Percentiles rank a stretch among this genome's conserved stretches.
These are phyloP conservation scores for Fraxinus ornus DNA, from an alignment of 305 asterid genomes.

Conservation along the genomic window DNA sequence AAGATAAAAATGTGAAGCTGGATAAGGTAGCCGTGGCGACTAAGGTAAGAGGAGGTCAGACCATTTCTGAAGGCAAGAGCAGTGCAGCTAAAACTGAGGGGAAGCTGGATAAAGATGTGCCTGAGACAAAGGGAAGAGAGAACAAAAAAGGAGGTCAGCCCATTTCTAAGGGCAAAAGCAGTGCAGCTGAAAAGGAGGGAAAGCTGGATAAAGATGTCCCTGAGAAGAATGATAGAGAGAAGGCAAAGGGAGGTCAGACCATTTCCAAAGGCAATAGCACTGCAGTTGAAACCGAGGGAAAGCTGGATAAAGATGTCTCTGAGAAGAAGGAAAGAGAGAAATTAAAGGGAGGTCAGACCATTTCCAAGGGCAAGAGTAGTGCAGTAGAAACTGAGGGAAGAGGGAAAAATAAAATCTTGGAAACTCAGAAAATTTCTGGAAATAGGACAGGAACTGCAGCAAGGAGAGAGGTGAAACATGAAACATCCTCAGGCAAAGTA, in stretches of 20 bases:
- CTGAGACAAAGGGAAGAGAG: not conserved
- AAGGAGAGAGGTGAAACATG: not conserved
- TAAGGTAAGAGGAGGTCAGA: not conserved
- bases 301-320: no score
- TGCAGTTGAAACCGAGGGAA: not conserved
- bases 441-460: no score
- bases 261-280: constrained; percentile 1
- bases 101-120: not conserved
- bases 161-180: not conserved
- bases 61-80: not conserved
- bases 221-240: not conserved
- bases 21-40: not conserved
- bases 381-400: no score
- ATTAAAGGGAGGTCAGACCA: no score
- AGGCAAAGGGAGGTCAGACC: not conserved
- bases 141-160: not conserved
- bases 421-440: no score
- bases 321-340: no score
- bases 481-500: not conserved
- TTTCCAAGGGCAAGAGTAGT: no score
- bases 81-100: constrained; percentile 2
- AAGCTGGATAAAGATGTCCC: not conserved
- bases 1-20: not conserved
- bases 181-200: constrained; percentile 3
- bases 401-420: no score